Evolutionary conservation across 2,329 filamentous ascomycete genomes (phyloP), one percentile per base, ranked within the genome.

Genomic region (Trichoderma simmonsii): DNA sequence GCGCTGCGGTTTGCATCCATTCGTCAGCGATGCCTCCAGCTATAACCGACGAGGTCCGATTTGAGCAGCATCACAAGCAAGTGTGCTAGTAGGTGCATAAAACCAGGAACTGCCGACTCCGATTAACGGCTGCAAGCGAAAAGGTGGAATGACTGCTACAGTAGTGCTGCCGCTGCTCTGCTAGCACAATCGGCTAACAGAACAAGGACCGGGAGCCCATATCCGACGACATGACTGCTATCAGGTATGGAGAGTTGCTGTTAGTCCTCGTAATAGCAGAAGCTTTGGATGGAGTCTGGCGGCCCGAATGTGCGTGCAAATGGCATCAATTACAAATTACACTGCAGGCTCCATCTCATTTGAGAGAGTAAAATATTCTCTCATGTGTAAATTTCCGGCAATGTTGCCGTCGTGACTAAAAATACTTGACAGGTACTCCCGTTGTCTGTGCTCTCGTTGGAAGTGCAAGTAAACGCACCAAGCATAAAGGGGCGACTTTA

Each of bases 41-140:
- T 34, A 43, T 24, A 67, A 32, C 57, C 57, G 57, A 60, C 28
- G 57, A 60, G 18, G 57, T 60, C 57, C 57, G 57, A 34, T 60
- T 60, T 60, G 57, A 60, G 57, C 57, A 60, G 57, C 28, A 60
- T 60, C 57, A 32, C 57, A 24, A 24, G 48, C 48, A 32, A 32
- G 18, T 7, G 57, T 30, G 32, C 59, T 8, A 24, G 24, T 30
- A 63, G 21, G 34, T 63, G 61, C 59, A 62, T 39, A 39, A 69
- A 60, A 14, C 64, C 54, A 69, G 65, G 65, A 69, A 69, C 65
- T 56, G 56, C 28, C 57, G 54, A n/a, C 65, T 60, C 65, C 65
- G 65, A 69, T 61, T 48, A 69, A 69, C 65, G 65, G 65, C 65
- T 69, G 65, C 56, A 60, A 61, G 65, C 65, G 65, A 69, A 43